Evolutionary conservation across 1,284 basidiomycete genomes (phyloP), one percentile per base, ranked within the genome.

Genomic region (Malassezia pachydermatis): DNA sequence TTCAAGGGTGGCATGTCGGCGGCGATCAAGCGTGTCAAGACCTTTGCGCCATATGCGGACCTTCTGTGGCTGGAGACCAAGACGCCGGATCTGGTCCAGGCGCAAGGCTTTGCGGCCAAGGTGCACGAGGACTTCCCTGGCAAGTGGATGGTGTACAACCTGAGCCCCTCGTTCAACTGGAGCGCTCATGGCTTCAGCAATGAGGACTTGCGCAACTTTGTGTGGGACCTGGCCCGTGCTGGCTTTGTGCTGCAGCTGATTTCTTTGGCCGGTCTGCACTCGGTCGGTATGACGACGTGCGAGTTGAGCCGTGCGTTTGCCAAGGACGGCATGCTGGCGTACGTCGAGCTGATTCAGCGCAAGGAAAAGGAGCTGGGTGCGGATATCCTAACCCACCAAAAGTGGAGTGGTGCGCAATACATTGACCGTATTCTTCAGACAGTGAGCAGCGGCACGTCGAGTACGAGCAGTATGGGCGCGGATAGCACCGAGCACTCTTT

Each of bases 81-180:
- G 67, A 79, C 78, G 28, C 88, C 88, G 2, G 79, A 88, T 69
- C 74, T 94, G 19, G 77, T 81, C 57, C 81, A 88, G 71, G 88
- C 88, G 1, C 78, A 80, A 39, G 78, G 77, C 39, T 88, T 92
- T 71, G 83, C 88, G 1, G 76, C 81, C 41, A 79, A 79, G 66
- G 85, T 92, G 60, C 78, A 84, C 51, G 78, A 79, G 57, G 78
- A 78, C 67, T 79, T 78, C 70, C 85, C 86, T 32, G 81, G 78
- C 63, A 88, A 86, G 64, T 76, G 81, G 83, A 80, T 94, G 61
- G 88, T 90, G n/a, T 94, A 92, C 72, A 94, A 92, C 72, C 75
- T 92, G 54, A 88, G 85, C 64, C 88, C 88, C 3, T 87, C 84
- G 65, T 94, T 94, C 77, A 90, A 92, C 73, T 94, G 88, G 88